Percentiles rank a stretch among this genome's conserved stretches.
These are phyloP conservation scores for Magnolia sinica DNA, from an alignment of 164 flowering plant genomes.

Conservation along the genomic window DNA sequence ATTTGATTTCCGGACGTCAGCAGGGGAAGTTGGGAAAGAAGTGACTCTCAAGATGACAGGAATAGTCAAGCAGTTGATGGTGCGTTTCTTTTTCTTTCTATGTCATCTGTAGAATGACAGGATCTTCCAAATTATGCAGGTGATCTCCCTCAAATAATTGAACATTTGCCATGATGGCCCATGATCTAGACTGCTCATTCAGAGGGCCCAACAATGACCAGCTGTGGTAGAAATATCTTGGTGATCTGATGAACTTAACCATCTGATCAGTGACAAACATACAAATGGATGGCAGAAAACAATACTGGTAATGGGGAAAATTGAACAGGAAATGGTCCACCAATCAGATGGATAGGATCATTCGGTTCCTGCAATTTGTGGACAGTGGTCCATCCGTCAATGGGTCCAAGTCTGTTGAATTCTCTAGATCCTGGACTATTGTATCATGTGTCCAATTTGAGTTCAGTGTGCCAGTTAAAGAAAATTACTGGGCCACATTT, in stretches of 20 bases:
- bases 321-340: too few relatives aligned
- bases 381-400: too few relatives aligned
- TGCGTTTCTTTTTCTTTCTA: slow-evolving; percentile 7
- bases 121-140: neutral
- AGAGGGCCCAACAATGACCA: neutral
- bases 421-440: too few relatives aligned
- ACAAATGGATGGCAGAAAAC: neutral
- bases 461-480: too few relatives aligned
- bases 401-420: too few relatives aligned
- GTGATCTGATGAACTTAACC: neutral
- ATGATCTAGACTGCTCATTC: neutral
- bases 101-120: neutral
- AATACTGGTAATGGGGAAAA: neutral
- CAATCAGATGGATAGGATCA: too few relatives aligned
- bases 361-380: too few relatives aligned
- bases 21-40: slow-evolving; percentile 43
- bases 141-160: neutral
- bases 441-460: too few relatives aligned
- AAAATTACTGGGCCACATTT: too few relatives aligned
- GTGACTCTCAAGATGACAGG: slow-evolving; percentile 39
- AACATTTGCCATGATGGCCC: neutral
- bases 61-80: slow-evolving; percentile 25
- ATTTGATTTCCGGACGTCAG: slow-evolving; percentile 39
- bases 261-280: neutral
- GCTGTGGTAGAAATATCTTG: neutral